Evolutionary conservation across 257 asterid species (phyloP), one percentile per base, ranked within the genome.

Genomic region (Rhazya stricta): DNA sequence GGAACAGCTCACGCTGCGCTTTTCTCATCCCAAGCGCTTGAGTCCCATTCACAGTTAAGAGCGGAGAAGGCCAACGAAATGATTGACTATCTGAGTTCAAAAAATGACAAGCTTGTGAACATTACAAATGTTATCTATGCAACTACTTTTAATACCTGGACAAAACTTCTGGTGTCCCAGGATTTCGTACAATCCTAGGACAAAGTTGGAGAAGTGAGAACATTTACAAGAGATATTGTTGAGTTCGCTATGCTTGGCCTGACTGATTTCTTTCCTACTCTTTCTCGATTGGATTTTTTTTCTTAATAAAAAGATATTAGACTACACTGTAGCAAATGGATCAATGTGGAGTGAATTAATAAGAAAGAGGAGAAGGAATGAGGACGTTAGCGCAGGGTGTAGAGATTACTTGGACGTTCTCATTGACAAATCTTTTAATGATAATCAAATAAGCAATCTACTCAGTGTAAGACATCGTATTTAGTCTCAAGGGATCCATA

Each of bases 1-100:
- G n/a, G n/a, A 50, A 50, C 15, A 11, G 6, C 9, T 2, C 72
- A 39, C 6, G 1, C 51, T 1, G 29, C 15, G 34, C 48, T 76
- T 21, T 76, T 69, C 48, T 68, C 79, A 3, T 8, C 48, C 9
- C 29, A 19, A 30, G 79, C 75, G 3, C 58, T 76, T 1, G 70
- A 56, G 57, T 6, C 51, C 6, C 70, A 57, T 29, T 36, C 75
- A 2, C 1, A 57, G 1, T 2, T 57, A 0, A 42, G 79, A 30
- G n/a, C 23, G 11, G 12, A 29, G 0, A 56, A 53, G 46, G 60
- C 43, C 50, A 34, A 57, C 13, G 25, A 56, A 9, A 68, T 68
- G 79, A 0, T 57, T 6, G 75, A 69, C 0, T 76, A 16, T 48
- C 34, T 76, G 69, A 41, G 5, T 8, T 37, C 57, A 15, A 53